Percentiles rank a stretch among this genome's conserved stretches.
These are phyloP conservation scores for Trichoderma sp. DNA, from an alignment of 2,329 filamentous ascomycete genomes.

Conservation along the genomic window DNA sequence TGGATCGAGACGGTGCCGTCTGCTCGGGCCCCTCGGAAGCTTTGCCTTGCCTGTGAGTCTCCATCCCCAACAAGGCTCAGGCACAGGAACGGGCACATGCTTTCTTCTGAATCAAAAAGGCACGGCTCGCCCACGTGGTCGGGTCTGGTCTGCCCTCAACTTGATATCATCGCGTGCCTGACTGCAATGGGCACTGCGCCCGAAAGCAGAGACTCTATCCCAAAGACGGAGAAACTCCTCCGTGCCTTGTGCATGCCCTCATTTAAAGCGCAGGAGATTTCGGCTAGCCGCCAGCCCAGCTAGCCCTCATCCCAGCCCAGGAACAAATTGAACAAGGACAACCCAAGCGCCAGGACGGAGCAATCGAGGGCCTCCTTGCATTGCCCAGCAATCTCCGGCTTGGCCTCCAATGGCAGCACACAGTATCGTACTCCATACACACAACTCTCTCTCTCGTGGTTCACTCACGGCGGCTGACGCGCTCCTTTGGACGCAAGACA, in stretches of 20 bases:
- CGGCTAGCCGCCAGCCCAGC: not conserved
- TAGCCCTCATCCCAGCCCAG: not conserved
- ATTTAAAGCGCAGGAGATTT: constrained; percentile 6
- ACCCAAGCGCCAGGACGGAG: not conserved
- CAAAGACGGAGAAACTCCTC: constrained; percentile 1
- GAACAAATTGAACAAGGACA: constrained; percentile 6
- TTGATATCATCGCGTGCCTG: not conserved
- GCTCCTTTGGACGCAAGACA: not conserved
- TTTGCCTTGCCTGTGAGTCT: not conserved
- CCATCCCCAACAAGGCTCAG: not conserved
- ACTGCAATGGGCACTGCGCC: not conserved
- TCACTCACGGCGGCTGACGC: constrained; percentile 11
- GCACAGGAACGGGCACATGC: too few relatives aligned
- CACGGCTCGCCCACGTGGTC: constrained; percentile 16
- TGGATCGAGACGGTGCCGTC: constrained; percentile 15
- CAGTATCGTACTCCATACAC: not conserved
- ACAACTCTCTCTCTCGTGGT: not conserved
- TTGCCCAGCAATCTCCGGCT: constrained; percentile 11
- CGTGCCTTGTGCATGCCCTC: not conserved
- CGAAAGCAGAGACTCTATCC: not conserved
- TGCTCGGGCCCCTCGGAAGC: constrained; percentile 20
- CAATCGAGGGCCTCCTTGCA: constrained; percentile 2
- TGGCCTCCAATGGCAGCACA: not conserved
- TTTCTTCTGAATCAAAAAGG: not conserved
- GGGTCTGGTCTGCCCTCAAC: not conserved